Evolutionary conservation across 352 stramenopile genomes (phyloP).

Genomic region (Globisporangium sylvaticum): DNA sequence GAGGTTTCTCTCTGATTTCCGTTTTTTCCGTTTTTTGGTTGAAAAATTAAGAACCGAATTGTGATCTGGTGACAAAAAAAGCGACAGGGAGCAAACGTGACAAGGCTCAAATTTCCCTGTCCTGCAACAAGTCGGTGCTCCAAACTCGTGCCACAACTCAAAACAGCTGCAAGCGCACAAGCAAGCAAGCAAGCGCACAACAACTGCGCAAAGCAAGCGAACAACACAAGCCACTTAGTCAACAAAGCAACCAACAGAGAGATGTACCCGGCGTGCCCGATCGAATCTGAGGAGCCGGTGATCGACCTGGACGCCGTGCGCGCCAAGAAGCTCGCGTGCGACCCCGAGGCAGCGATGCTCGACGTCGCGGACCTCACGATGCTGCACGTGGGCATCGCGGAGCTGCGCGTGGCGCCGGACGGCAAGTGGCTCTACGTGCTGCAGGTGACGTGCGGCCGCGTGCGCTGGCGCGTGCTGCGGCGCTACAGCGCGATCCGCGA

Average conservation of each 20-base stretch:
- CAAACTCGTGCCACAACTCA: background rate
- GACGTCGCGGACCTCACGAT: constrained; percentile 41
- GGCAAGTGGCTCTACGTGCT: constrained; percentile 69
- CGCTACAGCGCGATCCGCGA: constrained; percentile 75
- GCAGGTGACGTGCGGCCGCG: constrained; percentile 42
- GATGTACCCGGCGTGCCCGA: background rate
- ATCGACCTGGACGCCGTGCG: constrained; percentile 19
- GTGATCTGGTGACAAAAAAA: background rate
- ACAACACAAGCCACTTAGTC: background rate
- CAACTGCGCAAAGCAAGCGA: background rate
- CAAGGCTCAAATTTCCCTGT: background rate
- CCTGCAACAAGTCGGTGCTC: background rate
- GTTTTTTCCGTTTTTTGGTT: background rate
- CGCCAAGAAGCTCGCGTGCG: constrained; percentile 27
- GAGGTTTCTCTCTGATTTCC: background rate
- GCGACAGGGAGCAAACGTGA: background rate
- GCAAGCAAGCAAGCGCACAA: background rate
- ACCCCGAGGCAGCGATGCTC: constrained; percentile 12
- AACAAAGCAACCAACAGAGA: background rate
- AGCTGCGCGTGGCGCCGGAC: constrained; percentile 50
- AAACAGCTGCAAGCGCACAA: background rate
- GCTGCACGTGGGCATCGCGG: constrained; percentile 47
- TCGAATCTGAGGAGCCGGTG: constrained; percentile 5
- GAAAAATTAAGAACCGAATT: background rate
- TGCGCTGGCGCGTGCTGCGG: constrained; percentile 47